Evolutionary conservation across 1,139 yeast species (phyloP).

Genomic region (Geotrichum aggregatum): DNA sequence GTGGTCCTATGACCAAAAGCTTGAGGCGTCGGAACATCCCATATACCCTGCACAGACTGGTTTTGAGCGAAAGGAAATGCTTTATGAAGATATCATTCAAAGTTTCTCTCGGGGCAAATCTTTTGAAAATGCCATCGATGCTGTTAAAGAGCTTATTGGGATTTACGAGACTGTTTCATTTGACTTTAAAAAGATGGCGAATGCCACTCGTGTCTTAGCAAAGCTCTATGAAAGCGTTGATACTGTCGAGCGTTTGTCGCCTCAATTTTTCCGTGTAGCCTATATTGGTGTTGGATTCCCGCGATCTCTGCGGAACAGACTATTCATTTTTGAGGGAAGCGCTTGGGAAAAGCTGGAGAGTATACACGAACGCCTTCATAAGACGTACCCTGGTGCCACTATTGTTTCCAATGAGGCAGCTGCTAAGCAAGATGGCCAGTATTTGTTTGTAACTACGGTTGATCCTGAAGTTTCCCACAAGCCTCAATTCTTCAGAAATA

Average conservation of each 20-base stretch:
- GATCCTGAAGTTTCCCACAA: constrained; percentile 46
- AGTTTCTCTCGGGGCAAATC: constrained; percentile 70
- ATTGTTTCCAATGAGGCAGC: constrained; percentile 63
- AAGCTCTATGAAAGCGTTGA: constrained; percentile 65
- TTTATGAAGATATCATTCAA: constrained; percentile 67
- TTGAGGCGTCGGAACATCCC: constrained; percentile 61
- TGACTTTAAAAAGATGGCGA: constrained; percentile 72
- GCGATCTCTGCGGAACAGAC: constrained; percentile 64
- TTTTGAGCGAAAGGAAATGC: constrained; percentile 74
- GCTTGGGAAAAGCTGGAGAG: constrained; percentile 87
- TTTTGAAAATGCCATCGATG: constrained; percentile 70
- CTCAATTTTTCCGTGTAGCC: constrained; percentile 75
- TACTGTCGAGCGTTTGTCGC: constrained; percentile 61
- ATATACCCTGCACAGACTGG: constrained; percentile 73
- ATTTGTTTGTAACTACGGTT: constrained; percentile 66
- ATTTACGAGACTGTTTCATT: constrained; percentile 71
- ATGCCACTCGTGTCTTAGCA: constrained; percentile 66
- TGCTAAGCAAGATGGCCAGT: constrained; percentile 68
- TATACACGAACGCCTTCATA: constrained; percentile 70
- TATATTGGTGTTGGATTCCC: constrained; percentile 88
- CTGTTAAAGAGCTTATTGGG: constrained; percentile 70
- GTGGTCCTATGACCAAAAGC: constrained; percentile 62
- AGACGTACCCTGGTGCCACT: constrained; percentile 78
- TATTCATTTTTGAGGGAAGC: constrained; percentile 80
- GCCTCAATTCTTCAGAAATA: constrained; percentile 11